Evolutionary conservation across 768 basidiomycete species (phyloP).

Genomic region (Boletus vermiculosoides): DNA sequence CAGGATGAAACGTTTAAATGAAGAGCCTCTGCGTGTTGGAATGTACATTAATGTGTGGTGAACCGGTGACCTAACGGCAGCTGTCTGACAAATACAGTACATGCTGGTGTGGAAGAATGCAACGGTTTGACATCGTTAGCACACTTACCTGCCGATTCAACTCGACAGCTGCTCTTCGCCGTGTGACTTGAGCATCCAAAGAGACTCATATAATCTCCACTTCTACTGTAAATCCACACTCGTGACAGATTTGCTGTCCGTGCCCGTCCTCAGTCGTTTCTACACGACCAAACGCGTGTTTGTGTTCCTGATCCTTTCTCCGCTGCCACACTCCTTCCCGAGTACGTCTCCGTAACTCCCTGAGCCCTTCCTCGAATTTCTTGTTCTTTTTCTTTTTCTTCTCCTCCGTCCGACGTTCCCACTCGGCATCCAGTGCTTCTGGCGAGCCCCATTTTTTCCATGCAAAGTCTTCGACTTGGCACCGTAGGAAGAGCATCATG

Average conservation of each 20-base stretch:
- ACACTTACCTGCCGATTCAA: too few relatives aligned
- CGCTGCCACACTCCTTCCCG: conserved; percentile 89
- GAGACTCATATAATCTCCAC: conserved; percentile 76
- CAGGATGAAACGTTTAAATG: background rate
- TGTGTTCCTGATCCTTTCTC: conserved; percentile 84
- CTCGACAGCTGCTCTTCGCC: too few relatives aligned
- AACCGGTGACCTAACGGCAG: background rate
- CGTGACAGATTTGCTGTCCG: conserved; percentile 74
- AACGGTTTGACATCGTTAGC: too few relatives aligned
- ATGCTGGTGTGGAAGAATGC: background rate
- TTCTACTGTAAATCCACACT: conserved; percentile 89
- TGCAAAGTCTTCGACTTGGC: conserved; percentile 94
- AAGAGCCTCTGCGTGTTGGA: background rate
- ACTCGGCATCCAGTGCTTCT: conserved; percentile 88
- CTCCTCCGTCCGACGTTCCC: conserved; percentile 69
- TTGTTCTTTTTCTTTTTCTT: conserved; percentile 90
- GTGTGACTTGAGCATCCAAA: too few relatives aligned
- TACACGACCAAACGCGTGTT: conserved; percentile 72
- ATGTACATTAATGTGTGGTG: background rate
- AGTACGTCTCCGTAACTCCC: conserved; percentile 79
- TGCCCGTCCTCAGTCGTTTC: conserved; percentile 53
- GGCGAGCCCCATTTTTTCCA: conserved; percentile 98
- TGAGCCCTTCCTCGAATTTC: conserved; percentile 91
- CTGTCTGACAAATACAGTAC: conserved; percentile 1
- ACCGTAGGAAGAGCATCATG: conserved; percentile 98